Conservation (phyloP, 1,284 basidiomycete genomes). For the Austroboletus niveus region DNA sequence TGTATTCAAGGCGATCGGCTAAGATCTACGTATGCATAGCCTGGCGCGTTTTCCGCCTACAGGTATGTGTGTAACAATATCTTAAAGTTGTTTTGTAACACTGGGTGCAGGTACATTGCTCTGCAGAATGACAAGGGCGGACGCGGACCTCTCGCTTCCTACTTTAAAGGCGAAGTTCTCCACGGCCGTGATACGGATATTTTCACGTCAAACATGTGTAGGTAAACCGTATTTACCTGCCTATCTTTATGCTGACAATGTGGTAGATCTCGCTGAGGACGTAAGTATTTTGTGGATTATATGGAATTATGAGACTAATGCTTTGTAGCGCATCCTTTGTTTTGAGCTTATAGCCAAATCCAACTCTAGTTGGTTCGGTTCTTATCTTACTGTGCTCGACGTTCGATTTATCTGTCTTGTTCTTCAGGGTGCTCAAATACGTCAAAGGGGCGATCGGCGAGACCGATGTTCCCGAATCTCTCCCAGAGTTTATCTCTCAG, state of each 20-base stretch:
- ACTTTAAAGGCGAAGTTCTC: constrained; percentile 95
- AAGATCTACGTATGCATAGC: constrained; percentile 43
- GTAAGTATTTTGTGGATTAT: constrained; percentile 42
- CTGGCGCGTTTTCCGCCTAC: constrained; percentile 95
- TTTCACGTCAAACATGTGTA: constrained; percentile 92
- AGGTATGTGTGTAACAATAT: constrained; percentile 33
- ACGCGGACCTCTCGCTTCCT: constrained; percentile 86
- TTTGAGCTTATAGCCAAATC: constrained; percentile 96
- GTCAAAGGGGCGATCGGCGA: constrained; percentile 95
- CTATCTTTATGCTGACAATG: constrained; percentile 7
- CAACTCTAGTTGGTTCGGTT: constrained; percentile 73
- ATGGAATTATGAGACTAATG: constrained; percentile 3
- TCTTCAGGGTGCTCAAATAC: constrained; percentile 84
- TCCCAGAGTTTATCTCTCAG: constrained; percentile 95
- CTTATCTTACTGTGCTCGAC: not conserved
- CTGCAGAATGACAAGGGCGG: constrained; percentile 87
- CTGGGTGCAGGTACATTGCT: constrained; percentile 67
- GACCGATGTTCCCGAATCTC: constrained; percentile 93
- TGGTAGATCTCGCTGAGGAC: constrained; percentile 79
- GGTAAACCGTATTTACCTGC: constrained; percentile 26
- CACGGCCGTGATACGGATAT: constrained; percentile 92
- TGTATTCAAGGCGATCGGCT: not conserved
- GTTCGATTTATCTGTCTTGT: not conserved
- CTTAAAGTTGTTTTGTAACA: not conserved
- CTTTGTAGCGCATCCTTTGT: constrained; percentile 78